Percentiles rank a stretch among this genome's conserved stretches.
Conservation (phyloP, 805 yeast species). For the Candida corydali region DNA sequence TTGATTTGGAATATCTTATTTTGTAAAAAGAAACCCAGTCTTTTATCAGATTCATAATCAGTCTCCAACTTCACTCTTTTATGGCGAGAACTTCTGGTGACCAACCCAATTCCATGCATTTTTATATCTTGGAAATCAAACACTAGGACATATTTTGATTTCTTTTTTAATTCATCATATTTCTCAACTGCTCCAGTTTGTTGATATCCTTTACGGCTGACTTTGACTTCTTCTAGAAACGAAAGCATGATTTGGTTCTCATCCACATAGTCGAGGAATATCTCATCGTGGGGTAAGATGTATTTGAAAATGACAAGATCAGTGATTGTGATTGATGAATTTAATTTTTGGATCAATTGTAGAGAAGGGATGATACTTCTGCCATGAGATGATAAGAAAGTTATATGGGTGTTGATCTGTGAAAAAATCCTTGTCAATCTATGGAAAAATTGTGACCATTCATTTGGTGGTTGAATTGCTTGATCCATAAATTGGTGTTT, state of each 20-base stretch:
- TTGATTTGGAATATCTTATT: conserved; percentile 46
- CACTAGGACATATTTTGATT: conserved; percentile 40
- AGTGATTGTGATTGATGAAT: conserved; percentile 28
- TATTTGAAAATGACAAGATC: conserved; percentile 65
- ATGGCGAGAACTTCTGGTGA: conserved; percentile 16
- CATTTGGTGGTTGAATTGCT: conserved; percentile 1
- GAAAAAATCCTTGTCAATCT: conserved; percentile 17
- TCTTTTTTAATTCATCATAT: conserved; percentile 50
- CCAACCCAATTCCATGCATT: conserved; percentile 43
- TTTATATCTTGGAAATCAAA: conserved; percentile 76
- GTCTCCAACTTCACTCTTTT: conserved; percentile 8
- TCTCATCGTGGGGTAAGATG: conserved; percentile 64
- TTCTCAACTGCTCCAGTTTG: conserved; percentile 24
- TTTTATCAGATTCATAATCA: conserved; percentile 10
- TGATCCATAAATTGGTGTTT: conserved; percentile 2
- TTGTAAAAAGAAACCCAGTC: conserved; percentile 21
- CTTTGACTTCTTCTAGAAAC: conserved; percentile 40
- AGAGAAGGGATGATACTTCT: conserved; percentile 28
- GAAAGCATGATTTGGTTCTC: conserved; percentile 57
- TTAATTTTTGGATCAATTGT: conserved; percentile 27
- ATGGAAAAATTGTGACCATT: conserved; percentile 12
- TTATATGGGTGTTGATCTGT: conserved; percentile 35
- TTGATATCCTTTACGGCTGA: conserved; percentile 32
- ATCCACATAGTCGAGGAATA: conserved; percentile 69
- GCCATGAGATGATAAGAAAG: conserved; percentile 35